phyloP scores from a whole-genome alignment of 345 rosid genomes.

The Rhodamnia rubescens region DNA sequence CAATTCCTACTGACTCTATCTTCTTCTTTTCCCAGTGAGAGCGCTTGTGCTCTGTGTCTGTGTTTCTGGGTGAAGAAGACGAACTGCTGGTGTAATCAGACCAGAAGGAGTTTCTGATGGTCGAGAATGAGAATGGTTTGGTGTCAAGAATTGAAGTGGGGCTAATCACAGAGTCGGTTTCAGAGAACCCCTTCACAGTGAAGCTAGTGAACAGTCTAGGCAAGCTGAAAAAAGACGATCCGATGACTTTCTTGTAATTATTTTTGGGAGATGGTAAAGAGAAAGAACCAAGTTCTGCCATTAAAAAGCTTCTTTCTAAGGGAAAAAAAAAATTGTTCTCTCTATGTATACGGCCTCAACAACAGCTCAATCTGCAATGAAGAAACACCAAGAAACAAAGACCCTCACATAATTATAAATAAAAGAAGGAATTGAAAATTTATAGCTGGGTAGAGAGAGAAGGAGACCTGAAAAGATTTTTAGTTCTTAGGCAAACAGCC shows the following conservation, averaged over 20 bases:
- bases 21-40: slow-evolving; percentile 17
- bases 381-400: background rate
- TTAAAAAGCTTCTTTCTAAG: slow-evolving; percentile 19
- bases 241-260: slow-evolving; percentile 25
- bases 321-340: background rate
- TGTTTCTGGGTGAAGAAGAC: slow-evolving; percentile 7
- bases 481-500: slow-evolving; percentile 3
- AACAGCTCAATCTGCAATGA: slow-evolving; percentile 7
- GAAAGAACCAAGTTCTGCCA: slow-evolving; percentile 36
- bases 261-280: slow-evolving; percentile 13
- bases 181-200: slow-evolving; percentile 19
- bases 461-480: slow-evolving; percentile 1
- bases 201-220: slow-evolving; percentile 59
- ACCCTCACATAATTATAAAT: background rate
- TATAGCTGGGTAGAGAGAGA: background rate
- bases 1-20: slow-evolving; percentile 19
- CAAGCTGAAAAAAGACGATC: slow-evolving; percentile 20
- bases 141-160: slow-evolving; percentile 86
- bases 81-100: slow-evolving; percentile 19
- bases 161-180: slow-evolving; percentile 45
- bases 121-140: slow-evolving; percentile 57
- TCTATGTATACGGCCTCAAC: background rate
- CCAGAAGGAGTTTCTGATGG: slow-evolving; percentile 57
- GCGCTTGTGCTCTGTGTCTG: background rate
- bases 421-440: background rate